Evolutionary conservation across 495 filamentous ascomycete species (phyloP).

Genomic region (Penicillium canariense): DNA sequence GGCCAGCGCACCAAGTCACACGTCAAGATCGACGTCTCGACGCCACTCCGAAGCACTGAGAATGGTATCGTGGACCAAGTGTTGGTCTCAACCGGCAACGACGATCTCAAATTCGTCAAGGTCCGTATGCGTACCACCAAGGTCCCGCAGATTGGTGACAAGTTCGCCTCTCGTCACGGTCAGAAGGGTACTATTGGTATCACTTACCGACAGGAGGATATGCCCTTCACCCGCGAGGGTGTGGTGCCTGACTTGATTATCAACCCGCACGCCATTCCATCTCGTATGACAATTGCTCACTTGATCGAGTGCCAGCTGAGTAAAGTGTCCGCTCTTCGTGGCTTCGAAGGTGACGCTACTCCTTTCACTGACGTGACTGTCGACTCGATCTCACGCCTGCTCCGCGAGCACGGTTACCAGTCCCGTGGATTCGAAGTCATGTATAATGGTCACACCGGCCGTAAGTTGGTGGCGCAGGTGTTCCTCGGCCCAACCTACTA

Average conservation of each 20-base stretch:
- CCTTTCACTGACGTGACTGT: conserved; percentile 98
- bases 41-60: conserved; percentile 89
- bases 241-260: conserved; percentile 95
- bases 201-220: conserved; percentile 94
- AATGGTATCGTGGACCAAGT: conserved; percentile 96
- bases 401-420: conserved; percentile 93
- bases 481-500: conserved; percentile 99
- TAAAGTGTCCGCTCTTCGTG: conserved; percentile 88
- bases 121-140: conserved; percentile 97
- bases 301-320: conserved; percentile 98
- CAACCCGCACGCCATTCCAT: conserved; percentile 99
- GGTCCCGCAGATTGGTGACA: conserved; percentile 97
- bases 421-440: conserved; percentile 96
- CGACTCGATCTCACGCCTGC: conserved; percentile 81
- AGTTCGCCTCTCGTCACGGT: conserved; percentile 98
- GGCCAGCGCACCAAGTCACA: conserved; percentile 87
- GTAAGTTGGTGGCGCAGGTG: conserved; percentile 87
- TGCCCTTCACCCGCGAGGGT: conserved; percentile 94
- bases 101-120: conserved; percentile 89
- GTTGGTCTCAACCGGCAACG: conserved; percentile 80
- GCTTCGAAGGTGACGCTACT: conserved; percentile 93
- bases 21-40: conserved; percentile 91
- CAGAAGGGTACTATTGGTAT: conserved; percentile 99
- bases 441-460: conserved; percentile 97
- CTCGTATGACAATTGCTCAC: conserved; percentile 99